phyloP scores from a whole-genome alignment of 2,329 filamentous ascomycete species.

The Fusarium brachygibbosum region DNA sequence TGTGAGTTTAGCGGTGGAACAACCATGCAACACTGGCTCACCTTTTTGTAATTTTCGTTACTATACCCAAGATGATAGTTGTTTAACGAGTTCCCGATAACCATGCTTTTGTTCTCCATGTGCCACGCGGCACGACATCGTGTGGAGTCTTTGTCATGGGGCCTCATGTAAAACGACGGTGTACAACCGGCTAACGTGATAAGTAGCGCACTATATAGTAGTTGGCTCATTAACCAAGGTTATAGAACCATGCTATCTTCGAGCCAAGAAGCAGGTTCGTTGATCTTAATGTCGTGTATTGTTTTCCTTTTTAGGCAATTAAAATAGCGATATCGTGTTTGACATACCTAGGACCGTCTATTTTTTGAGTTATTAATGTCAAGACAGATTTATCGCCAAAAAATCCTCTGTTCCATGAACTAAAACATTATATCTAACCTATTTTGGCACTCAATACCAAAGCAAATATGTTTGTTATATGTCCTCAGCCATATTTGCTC shows the following conservation, averaged over 20 bases:
- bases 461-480: background rate
- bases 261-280: background rate
- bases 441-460: background rate
- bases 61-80: conserved; percentile 25
- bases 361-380: no score
- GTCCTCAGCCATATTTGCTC: background rate
- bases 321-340: background rate
- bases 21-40: conserved; percentile 8
- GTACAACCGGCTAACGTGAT: conserved; percentile 38
- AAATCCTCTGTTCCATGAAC: background rate
- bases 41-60: conserved; percentile 13
- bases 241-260: background rate
- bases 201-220: conserved; percentile 14
- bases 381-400: background rate
- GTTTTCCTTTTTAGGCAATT: background rate
- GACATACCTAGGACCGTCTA: background rate
- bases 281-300: background rate
- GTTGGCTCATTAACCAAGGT: conserved; percentile 8
- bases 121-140: conserved; percentile 29
- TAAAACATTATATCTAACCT: background rate
- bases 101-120: conserved; percentile 16
- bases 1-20: conserved; percentile 21
- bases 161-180: conserved; percentile 35
- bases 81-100: conserved; percentile 14
- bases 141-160: conserved; percentile 42